These are phyloP conservation scores for Amanita exitialis DNA, from an alignment of 768 basidiomycete genomes.

Conservation along the genomic window DNA sequence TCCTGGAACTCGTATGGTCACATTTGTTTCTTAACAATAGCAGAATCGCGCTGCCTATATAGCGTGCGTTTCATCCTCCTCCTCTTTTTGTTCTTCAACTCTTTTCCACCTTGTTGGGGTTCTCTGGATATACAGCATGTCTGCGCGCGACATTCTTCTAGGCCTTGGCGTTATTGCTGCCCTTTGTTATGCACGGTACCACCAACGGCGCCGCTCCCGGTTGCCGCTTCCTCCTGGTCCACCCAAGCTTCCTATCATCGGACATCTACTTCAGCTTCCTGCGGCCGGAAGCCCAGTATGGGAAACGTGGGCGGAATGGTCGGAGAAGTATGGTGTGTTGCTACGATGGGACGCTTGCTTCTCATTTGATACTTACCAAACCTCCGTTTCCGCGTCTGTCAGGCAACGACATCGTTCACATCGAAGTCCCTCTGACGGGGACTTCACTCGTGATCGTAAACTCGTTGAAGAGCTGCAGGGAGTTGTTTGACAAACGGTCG, in stretches of 20 bases:
- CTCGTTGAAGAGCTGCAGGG: conserved; percentile 21
- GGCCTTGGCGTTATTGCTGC: neutral
- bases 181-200: neutral
- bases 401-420: conserved; percentile 23
- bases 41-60: neutral
- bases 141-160: neutral
- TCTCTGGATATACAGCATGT: neutral
- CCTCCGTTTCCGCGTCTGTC: neutral
- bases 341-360: neutral
- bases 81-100: neutral
- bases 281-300: conserved; percentile 9
- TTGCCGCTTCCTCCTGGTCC: conserved; percentile 20
- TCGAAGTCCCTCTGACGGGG: conserved; percentile 16
- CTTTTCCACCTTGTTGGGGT: neutral
- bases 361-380: neutral
- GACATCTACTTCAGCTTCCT: conserved; percentile 18
- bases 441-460: conserved; percentile 26
- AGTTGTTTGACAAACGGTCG: conserved; percentile 31
- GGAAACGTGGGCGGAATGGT: conserved; percentile 16
- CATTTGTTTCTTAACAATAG: too few relatives aligned
- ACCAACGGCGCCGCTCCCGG: neutral
- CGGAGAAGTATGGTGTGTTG: conserved; percentile 12
- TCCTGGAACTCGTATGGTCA: too few relatives aligned
- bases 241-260: conserved; percentile 16
- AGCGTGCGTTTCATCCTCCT: neutral